Base-by-base conservation (phyloP, 2,329 filamentous ascomycete genomes). In the Diaporthe sp. region DNA sequence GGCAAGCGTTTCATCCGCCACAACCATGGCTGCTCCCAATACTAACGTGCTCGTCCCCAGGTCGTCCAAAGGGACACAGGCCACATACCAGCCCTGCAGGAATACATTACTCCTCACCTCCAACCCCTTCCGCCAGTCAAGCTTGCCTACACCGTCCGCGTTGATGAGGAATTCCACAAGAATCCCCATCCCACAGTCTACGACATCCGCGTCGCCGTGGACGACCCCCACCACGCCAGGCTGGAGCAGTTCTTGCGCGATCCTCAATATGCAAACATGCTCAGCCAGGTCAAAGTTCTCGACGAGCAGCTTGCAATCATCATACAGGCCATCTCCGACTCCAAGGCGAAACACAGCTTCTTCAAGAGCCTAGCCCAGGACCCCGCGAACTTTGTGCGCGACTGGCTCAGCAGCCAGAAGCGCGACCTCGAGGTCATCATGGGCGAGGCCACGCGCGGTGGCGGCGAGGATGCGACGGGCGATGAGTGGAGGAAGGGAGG, bases 341-440 rank as follows among this genome's bases (percentile, higher is more conserved):
- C 94, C 35, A 97, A 97, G 81, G 94, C 95, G 32, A 97, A 97
- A 82, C 94, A 98, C 82, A 91, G 92, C 22, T 99, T 99, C 86
- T 93, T 97, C 83, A 92, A 90, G 9, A 91, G 92, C 7, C 87
- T 98, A 77, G 91, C 92, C 74, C 91, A 93, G 77, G 95, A 98
- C 78, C 97, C 97, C 0, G 93, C 94, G 22, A 91, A 89, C 17
- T 98, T 98, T 79, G 88, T 98, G 75, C 92, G 91, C 77, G 92
- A 94, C 80, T 99, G 97, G 97, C 88, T 97, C 70, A 95, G 92
- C 79, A 96, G 93, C 22, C 97, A 99, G 86, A 95, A 95, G 84
- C 89, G 96, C 65, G 96, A 98, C 82, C 87, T 98, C 47, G 95
- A 97, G 80, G 92, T 97, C 9, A 93, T 98, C 63, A 89, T 97